Conservation (phyloP, 345 rosid genomes). For the Boechera retrofracta region DNA sequence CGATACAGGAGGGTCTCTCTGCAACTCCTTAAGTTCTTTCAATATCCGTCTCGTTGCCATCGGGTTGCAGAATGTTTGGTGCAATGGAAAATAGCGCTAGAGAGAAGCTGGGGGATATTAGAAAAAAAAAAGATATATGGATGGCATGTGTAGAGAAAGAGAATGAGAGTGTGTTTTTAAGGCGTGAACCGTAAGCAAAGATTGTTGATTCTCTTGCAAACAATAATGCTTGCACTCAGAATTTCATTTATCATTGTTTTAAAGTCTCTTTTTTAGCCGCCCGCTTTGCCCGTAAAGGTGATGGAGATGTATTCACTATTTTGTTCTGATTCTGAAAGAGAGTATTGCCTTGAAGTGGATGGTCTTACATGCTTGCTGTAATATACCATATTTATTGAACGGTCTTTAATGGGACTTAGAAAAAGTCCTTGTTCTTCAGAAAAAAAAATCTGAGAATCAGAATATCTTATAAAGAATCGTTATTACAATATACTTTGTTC, state of each 20-base stretch:
- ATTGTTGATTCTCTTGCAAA: constrained; percentile 32
- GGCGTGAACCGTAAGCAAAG: constrained; percentile 39
- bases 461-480: background rate
- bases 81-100: background rate
- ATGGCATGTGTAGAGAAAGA: constrained; percentile 17
- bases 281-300: constrained; percentile 34
- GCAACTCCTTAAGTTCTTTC: constrained; percentile 72
- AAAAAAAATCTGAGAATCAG: constrained; percentile 17
- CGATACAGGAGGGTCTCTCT: constrained; percentile 75
- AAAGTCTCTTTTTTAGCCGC: constrained; percentile 36
- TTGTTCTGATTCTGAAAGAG: constrained; percentile 43
- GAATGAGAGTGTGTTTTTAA: constrained; percentile 33
- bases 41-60: constrained; percentile 70
- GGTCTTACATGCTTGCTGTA: constrained; percentile 28
- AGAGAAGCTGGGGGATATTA: background rate
- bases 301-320: constrained; percentile 25
- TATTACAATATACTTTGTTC: constrained; percentile 23
- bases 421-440: constrained; percentile 20
- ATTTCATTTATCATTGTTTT: constrained; percentile 3
- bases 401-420: constrained; percentile 16
- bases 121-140: background rate
- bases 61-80: background rate
- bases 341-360: constrained; percentile 27
- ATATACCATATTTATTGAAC: constrained; percentile 31
- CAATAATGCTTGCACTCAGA: constrained; percentile 22